Evolutionary conservation across 1,284 basidiomycete genomes (phyloP).

Genomic region (Cerrena zonata): DNA sequence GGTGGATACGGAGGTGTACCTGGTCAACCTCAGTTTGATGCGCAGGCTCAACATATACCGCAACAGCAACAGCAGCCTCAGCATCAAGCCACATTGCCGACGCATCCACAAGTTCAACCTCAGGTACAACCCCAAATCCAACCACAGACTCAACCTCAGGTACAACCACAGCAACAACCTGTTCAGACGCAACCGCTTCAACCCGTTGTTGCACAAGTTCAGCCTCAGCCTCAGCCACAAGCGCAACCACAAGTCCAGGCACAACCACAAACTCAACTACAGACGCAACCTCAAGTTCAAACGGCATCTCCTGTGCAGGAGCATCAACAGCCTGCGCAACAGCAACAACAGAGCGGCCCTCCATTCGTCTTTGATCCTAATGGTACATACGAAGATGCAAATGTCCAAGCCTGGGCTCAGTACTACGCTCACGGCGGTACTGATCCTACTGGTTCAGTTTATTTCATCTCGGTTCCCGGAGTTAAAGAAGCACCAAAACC

Average conservation of each 20-base stretch:
- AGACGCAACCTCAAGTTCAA: conserved; percentile 19
- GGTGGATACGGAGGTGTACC: conserved; percentile 8
- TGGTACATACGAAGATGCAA: conserved; percentile 60
- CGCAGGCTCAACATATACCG: conserved; percentile 17
- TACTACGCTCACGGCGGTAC: conserved; percentile 73
- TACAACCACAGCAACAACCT: conserved; percentile 16
- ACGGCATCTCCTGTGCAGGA: conserved; percentile 20
- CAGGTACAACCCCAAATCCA: conserved; percentile 20
- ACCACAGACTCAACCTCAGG: conserved; percentile 17
- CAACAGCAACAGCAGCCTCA: conserved; percentile 22
- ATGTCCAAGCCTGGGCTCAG: conserved; percentile 75
- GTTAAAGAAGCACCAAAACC: conserved; percentile 39
- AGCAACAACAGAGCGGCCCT: conserved; percentile 37
- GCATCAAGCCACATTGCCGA: conserved; percentile 22
- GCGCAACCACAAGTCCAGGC: conserved; percentile 19
- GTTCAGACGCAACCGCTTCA: conserved; percentile 14
- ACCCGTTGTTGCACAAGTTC: too few relatives aligned
- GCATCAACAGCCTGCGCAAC: conserved; percentile 16
- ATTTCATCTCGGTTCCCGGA: conserved; percentile 70
- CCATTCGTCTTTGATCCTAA: conserved; percentile 68
- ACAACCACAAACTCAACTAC: conserved; percentile 16
- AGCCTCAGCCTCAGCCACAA: conserved; percentile 14
- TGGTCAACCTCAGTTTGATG: conserved; percentile 19
- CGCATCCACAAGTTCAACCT: conserved; percentile 17
- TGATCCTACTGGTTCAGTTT: conserved; percentile 64